Conservation (phyloP, 768 basidiomycete genomes). For the Fomitopsis serialis region DNA sequence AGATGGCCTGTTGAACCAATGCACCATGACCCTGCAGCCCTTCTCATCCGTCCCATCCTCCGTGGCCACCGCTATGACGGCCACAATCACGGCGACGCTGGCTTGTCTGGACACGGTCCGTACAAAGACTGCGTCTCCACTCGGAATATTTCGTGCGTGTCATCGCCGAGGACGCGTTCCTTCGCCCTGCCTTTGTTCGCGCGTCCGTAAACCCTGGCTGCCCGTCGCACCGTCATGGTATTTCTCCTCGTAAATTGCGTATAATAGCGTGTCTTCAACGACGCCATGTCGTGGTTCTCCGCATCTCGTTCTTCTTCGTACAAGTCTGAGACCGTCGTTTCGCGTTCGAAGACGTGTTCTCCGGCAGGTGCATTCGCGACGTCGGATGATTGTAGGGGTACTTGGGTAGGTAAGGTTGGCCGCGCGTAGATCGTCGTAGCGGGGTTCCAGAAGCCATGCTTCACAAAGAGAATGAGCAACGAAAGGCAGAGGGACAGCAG, state of each 20-base stretch:
- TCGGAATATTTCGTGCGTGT: constrained; percentile 31
- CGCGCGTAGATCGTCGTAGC: constrained; percentile 2
- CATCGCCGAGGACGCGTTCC: not conserved
- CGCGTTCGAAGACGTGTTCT: not conserved
- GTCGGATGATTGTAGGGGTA: not conserved
- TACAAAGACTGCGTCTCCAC: constrained; percentile 65
- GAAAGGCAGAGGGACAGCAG: no score
- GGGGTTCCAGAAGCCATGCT: not conserved
- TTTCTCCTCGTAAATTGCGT: not conserved
- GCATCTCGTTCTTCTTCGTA: not conserved
- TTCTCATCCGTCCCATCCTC: constrained; percentile 27
- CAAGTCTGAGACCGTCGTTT: not conserved
- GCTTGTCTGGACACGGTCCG: constrained; percentile 40
- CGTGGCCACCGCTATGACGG: constrained; percentile 57
- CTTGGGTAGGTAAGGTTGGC: not conserved
- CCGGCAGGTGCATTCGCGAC: not conserved
- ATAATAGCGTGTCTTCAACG: not conserved
- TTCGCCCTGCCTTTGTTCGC: not conserved
- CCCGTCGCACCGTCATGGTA: not conserved
- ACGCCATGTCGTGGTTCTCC: not conserved
- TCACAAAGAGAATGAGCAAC: no score
- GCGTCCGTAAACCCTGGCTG: constrained; percentile 1
- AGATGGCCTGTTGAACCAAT: constrained; percentile 70
- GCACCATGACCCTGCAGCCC: constrained; percentile 52
- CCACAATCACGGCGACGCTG: constrained; percentile 64